Percentiles rank a stretch among this genome's conserved stretches.
phyloP scores from a whole-genome alignment of 2,329 filamentous ascomycete genomes.

The Talaromyces atroroseus region DNA sequence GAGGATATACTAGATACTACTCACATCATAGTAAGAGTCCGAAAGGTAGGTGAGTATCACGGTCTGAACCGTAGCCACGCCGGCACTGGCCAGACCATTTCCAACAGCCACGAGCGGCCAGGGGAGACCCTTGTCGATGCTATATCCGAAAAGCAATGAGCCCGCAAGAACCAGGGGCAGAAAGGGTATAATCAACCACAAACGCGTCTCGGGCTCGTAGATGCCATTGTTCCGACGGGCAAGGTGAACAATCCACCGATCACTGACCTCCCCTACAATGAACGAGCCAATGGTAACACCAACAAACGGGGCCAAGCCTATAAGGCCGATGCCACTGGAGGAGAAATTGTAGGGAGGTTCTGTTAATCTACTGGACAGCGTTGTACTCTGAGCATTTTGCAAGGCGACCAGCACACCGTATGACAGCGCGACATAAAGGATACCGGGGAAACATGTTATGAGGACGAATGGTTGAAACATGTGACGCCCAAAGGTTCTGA shows the following conservation, averaged over 20 bases:
- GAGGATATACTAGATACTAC: not conserved
- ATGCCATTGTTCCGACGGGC: conserved; percentile 35
- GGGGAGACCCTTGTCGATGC: not conserved
- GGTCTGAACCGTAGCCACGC: not conserved
- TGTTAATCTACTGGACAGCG: conserved; percentile 33
- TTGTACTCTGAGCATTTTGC: conserved; percentile 35
- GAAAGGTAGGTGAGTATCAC: not conserved
- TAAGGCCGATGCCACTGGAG: conserved; percentile 34
- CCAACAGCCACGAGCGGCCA: not conserved
- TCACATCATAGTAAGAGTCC: conserved; percentile 1
- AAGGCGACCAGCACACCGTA: conserved; percentile 37
- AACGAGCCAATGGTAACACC: conserved; percentile 33
- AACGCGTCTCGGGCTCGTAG: conserved; percentile 43
- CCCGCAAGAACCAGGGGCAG: not conserved
- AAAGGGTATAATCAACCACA: conserved; percentile 26
- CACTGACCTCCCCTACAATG: conserved; percentile 31
- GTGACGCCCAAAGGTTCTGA: conserved; percentile 18
- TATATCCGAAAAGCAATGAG: not conserved
- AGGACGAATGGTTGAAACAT: conserved; percentile 26
- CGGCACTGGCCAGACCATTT: not conserved
- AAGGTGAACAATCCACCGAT: conserved; percentile 32
- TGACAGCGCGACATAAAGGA: conserved; percentile 35
- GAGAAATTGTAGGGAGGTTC: conserved; percentile 37
- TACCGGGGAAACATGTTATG: conserved; percentile 45
- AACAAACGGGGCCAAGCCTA: conserved; percentile 38